Base-by-base conservation (phyloP, 345 rosid species). In the Aegle marmelos region DNA sequence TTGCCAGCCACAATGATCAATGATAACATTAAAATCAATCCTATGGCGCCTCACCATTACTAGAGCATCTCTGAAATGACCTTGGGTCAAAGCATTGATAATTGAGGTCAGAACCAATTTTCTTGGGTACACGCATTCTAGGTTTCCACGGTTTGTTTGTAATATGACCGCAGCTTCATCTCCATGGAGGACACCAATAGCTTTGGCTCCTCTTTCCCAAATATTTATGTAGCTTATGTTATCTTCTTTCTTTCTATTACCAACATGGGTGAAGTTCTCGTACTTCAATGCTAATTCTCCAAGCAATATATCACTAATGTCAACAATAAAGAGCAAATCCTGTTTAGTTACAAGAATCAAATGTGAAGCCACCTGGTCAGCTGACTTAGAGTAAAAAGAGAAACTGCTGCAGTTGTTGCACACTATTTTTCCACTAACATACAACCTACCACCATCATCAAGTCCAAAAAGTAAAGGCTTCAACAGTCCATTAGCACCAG, bases 41-140 rank as follows among this genome's bases (percentile, higher is more conserved):
- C 99, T 90, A 25, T 96, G 99, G 60, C 97, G 89, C 88, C 99
- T 90, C 58, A 96, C 99, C 98, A 96, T 91, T 77, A 87, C 82
- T 60, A 94, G 82, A 60, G 98, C 97, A 87, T 94, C 95, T 81
- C 82, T 88, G 76, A 90, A 96, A 78, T 90, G 92, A 72, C 84
- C 67, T 79, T 89, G 91, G 74, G 80, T 82, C 87, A 96, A 83
- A 68, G 93, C 98, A 85, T 91, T 90, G 37, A 87, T 67, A 74
- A 96, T 90, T 71, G 98, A 90, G 30, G 92, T 84, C 53, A 94
- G 80, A 27, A 92, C 99, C 84, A 96, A 78, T 88, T 96, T 94
- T 88, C 99, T 92, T 14, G 99, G 99, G 79, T 89, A 92, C 78
- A 94, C 82, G 85, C 95, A 88, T 80, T 94, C 99, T 5, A 96